Conservation (phyloP, 768 basidiomycete species). For the Xanthoconium purpureum region DNA sequence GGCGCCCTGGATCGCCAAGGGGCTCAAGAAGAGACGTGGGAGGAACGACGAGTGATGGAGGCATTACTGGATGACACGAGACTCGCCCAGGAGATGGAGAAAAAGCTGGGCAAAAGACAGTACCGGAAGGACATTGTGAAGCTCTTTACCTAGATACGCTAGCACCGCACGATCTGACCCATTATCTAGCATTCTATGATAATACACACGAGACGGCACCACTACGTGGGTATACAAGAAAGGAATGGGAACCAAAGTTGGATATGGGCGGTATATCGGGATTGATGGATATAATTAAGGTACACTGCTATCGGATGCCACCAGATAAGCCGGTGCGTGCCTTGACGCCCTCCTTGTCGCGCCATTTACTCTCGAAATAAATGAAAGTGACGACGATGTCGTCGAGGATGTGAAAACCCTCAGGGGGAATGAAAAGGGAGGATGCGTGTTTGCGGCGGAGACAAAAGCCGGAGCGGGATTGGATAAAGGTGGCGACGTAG, state of each 20-base stretch:
- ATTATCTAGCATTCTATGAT: neutral
- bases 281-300: neutral
- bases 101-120: conserved; percentile 11
- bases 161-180: neutral
- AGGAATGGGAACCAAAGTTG: neutral
- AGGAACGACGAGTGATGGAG: neutral
- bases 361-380: conserved; percentile 33
- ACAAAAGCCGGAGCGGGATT: conserved; percentile 13
- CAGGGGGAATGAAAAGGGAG: conserved; percentile 28
- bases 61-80: neutral
- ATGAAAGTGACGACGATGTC: conserved; percentile 37
- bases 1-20: neutral
- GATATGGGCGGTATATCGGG: neutral
- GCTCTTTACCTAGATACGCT: conserved; percentile 8
- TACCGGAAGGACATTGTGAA: conserved; percentile 12
- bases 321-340: conserved; percentile 8
- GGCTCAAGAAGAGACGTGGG: neutral
- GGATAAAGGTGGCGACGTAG: conserved; percentile 30
- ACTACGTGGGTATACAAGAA: neutral
- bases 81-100: conserved; percentile 13
- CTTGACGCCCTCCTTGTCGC: conserved; percentile 20
- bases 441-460: conserved; percentile 15
- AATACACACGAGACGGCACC: neutral
- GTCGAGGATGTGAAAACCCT: conserved; percentile 31
- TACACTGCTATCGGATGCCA: neutral